Evolutionary conservation across 805 yeast genomes (phyloP).

Genomic region (Metschnikowia colocasiae): DNA sequence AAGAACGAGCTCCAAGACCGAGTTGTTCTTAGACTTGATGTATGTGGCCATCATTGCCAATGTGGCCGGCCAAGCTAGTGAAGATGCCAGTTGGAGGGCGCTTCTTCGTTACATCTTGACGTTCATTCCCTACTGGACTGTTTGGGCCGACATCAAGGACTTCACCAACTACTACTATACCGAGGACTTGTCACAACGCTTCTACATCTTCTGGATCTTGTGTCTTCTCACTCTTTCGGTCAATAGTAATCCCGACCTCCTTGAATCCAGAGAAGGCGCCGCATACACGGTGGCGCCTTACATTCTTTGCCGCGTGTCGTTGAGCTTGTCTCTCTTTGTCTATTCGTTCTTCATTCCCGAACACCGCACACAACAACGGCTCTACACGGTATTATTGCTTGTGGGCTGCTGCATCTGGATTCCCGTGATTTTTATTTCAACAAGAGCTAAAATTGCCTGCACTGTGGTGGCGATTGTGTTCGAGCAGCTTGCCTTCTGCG

Average conservation of each 20-base stretch:
- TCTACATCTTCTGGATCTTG: slow-evolving; percentile 52
- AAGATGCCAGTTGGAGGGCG: slow-evolving; percentile 45
- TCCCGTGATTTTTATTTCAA: slow-evolving; percentile 45
- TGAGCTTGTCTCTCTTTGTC: slow-evolving; percentile 29
- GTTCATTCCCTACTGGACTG: slow-evolving; percentile 59
- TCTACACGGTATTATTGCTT: slow-evolving; percentile 31
- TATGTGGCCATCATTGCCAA: slow-evolving; percentile 62
- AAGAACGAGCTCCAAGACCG: slow-evolving; percentile 48
- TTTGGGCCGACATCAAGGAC: slow-evolving; percentile 67
- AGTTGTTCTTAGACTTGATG: slow-evolving; percentile 60
- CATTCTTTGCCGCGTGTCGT: slow-evolving; percentile 43
- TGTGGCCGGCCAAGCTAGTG: slow-evolving; percentile 51
- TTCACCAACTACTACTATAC: no score
- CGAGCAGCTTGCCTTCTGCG: slow-evolving; percentile 38
- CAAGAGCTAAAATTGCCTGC: slow-evolving; percentile 45
- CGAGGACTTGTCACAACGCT: slow-evolving; percentile 55
- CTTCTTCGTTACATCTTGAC: slow-evolving; percentile 47
- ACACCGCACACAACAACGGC: slow-evolving; percentile 48
- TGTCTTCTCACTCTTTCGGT: slow-evolving; percentile 47
- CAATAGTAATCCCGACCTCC: slow-evolving; percentile 40
- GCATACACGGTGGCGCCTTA: slow-evolving; percentile 48
- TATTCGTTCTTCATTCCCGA: slow-evolving; percentile 47
- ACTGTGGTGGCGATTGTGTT: slow-evolving; percentile 37
- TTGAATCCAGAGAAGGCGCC: slow-evolving; percentile 34
- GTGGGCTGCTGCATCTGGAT: slow-evolving; percentile 46